Evolutionary conservation across 192 early-diverging fungal species (phyloP).

Genomic region (Coemansia sp.): DNA sequence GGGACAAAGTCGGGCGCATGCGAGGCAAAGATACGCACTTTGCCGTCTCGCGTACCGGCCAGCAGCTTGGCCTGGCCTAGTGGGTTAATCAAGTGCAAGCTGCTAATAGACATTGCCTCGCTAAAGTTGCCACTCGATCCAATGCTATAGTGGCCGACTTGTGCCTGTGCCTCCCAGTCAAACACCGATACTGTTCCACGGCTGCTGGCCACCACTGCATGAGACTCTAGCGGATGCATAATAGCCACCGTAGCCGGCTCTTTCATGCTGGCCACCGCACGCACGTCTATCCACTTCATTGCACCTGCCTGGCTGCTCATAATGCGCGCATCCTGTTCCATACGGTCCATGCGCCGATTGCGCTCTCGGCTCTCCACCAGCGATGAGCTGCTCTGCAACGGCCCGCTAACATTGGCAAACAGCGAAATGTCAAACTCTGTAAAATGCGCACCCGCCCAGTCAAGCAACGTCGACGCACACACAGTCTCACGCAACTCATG

Average conservation of each 20-base stretch:
- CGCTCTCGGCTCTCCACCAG: conserved; percentile 51
- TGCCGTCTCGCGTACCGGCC: conserved; percentile 49
- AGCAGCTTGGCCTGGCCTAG: conserved; percentile 81
- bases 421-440: conserved; percentile 48
- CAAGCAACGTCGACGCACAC: conserved; percentile 41
- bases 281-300: conserved; percentile 46
- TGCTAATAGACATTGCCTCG: conserved; percentile 56
- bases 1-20: conserved; percentile 44
- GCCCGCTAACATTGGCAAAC: conserved; percentile 31
- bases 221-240: conserved; percentile 86
- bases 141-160: conserved; percentile 38
- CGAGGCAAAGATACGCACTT: conserved; percentile 50
- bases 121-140: neutral
- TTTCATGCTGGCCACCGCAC: conserved; percentile 17
- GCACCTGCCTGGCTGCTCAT: conserved; percentile 21
- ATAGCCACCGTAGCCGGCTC: conserved; percentile 29
- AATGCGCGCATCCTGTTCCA: conserved; percentile 29
- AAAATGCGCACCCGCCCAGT: conserved; percentile 54
- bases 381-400: conserved; percentile 41
- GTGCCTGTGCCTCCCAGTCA: conserved; percentile 49
- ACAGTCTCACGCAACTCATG: conserved; percentile 39
- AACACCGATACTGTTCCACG: conserved; percentile 57
- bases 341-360: conserved; percentile 25
- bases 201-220: conserved; percentile 75
- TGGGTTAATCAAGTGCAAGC: conserved; percentile 88